Evolutionary conservation across 495 filamentous ascomycete genomes (phyloP).

Genomic region (Sordaria brevicollis): DNA sequence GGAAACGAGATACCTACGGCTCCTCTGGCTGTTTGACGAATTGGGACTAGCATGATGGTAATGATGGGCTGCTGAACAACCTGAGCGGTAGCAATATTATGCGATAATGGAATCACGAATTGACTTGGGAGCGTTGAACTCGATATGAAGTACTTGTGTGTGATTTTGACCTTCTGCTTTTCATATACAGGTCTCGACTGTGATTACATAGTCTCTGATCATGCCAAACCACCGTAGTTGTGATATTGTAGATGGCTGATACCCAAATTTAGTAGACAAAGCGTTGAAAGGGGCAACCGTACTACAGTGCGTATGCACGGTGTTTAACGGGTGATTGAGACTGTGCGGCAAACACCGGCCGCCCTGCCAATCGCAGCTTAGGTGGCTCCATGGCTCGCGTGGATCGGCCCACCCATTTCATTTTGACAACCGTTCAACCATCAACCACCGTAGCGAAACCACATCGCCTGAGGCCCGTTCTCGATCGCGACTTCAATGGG

Average conservation of each 20-base stretch:
- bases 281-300: neutral
- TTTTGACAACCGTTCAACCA: neutral
- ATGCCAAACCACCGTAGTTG: too few relatives aligned
- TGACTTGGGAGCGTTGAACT: neutral
- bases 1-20: neutral
- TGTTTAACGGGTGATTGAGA: neutral
- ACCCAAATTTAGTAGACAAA: neutral
- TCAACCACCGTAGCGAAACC: neutral
- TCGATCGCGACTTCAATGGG: neutral
- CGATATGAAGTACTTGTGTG: neutral
- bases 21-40: too few relatives aligned
- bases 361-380: neutral
- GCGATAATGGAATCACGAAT: neutral
- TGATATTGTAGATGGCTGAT: neutral
- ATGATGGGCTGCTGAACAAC: neutral
- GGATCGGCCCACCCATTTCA: neutral
- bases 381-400: neutral
- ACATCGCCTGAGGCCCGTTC: neutral
- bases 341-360: neutral
- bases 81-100: neutral
- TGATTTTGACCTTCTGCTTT: too few relatives aligned
- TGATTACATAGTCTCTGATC: too few relatives aligned
- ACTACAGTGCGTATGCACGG: neutral
- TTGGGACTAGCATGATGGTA: neutral
- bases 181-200: too few relatives aligned